These are phyloP conservation scores for Hypsizygus marmoreus DNA, from an alignment of 768 basidiomycete genomes.

Conservation along the genomic window DNA sequence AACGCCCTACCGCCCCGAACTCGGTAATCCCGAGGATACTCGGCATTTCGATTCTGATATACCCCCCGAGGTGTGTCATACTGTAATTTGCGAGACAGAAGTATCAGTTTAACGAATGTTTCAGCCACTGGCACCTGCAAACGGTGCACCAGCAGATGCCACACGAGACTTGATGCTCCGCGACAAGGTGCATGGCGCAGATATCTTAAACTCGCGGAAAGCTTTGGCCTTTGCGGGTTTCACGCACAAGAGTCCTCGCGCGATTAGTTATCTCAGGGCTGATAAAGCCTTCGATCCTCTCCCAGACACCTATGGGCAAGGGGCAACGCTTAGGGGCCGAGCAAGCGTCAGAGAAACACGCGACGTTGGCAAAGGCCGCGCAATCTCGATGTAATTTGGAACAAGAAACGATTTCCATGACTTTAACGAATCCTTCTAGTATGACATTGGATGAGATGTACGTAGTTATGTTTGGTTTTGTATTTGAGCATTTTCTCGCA, in stretches of 20 bases:
- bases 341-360: conserved; percentile 61
- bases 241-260: conserved; percentile 86
- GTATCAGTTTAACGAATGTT: conserved; percentile 24
- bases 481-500: too few species aligned
- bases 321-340: conserved; percentile 61
- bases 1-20: conserved; percentile 89
- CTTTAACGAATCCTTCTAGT: conserved; percentile 15
- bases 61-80: conserved; percentile 73
- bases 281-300: conserved; percentile 70
- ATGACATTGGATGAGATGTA: conserved; percentile 1
- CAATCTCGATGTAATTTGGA: conserved; percentile 83
- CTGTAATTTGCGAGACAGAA: background rate
- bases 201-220: conserved; percentile 90
- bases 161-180: conserved; percentile 89
- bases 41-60: conserved; percentile 96
- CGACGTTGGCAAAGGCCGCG: conserved; percentile 71
- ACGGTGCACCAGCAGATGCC: conserved; percentile 79
- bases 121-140: conserved; percentile 88
- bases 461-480: background rate
- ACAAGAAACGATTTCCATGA: conserved; percentile 10
- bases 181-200: conserved; percentile 81
- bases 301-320: conserved; percentile 50
- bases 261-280: conserved; percentile 72
- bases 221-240: conserved; percentile 89
- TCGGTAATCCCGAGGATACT: conserved; percentile 83